phyloP scores from a whole-genome alignment of 306 rosid species.

The Glycine tomentella region DNA sequence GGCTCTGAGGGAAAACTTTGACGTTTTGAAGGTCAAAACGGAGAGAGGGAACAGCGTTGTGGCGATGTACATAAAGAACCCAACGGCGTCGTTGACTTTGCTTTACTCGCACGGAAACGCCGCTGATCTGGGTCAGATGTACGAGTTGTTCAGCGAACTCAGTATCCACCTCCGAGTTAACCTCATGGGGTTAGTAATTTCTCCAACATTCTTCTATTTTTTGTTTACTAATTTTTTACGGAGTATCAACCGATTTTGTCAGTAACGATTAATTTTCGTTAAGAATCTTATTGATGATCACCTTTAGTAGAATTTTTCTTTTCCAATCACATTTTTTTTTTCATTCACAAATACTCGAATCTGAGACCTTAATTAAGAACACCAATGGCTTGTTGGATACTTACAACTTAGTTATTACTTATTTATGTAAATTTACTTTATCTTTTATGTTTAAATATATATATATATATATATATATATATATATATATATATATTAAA shows the following conservation, averaged over 20 bases:
- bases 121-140: constrained; percentile 45
- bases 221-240: background rate
- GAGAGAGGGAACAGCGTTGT: constrained; percentile 33
- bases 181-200: constrained; percentile 22
- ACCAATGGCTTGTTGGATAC: no score
- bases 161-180: constrained; percentile 40
- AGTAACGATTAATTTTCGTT: no score
- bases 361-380: no score
- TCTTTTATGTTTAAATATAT: background rate
- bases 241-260: no score
- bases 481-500: no score
- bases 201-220: background rate
- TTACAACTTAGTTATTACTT: no score
- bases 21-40: constrained; percentile 24
- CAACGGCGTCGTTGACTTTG: constrained; percentile 31
- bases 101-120: constrained; percentile 44
- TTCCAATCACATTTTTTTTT: no score
- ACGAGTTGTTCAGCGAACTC: constrained; percentile 37
- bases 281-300: no score
- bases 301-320: no score
- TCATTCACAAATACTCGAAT: no score
- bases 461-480: no score
- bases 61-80: constrained; percentile 35
- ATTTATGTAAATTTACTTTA: background rate
- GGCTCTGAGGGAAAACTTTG: constrained; percentile 29